A percentile compares a stretch with the other conserved stretches of the same genome.
Conservation (phyloP, 2,329 filamentous ascomycete species). For the Thielaviopsis ethacetica region DNA sequence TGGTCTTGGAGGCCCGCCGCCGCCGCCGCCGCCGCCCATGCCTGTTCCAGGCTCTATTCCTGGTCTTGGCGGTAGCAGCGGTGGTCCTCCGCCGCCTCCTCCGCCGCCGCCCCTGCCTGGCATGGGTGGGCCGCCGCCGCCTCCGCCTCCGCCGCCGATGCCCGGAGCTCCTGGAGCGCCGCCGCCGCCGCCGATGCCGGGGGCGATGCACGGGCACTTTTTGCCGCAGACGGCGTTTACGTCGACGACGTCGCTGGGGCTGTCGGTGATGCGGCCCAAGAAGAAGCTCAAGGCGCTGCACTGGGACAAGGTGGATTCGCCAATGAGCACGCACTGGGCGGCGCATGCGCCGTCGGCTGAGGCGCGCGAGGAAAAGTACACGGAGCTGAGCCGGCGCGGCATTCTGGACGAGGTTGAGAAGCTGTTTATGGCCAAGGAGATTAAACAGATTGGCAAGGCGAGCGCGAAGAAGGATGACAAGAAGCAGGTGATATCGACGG, state of each 20-base stretch:
- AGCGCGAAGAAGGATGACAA: slow-evolving; percentile 73
- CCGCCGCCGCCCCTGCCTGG: slow-evolving; percentile 22
- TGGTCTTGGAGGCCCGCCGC: slow-evolving; percentile 32
- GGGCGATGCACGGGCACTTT: slow-evolving; percentile 59
- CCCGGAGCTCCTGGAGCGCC: slow-evolving; percentile 26
- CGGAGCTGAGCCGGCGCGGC: slow-evolving; percentile 82
- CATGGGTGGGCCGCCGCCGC: slow-evolving; percentile 23
- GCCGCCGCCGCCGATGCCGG: slow-evolving; percentile 49
- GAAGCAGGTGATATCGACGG: slow-evolving; percentile 88
- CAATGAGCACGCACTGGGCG: slow-evolving; percentile 86
- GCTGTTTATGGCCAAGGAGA: slow-evolving; percentile 92
- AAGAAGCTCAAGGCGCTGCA: slow-evolving; percentile 99
- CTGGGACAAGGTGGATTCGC: slow-evolving; percentile 96
- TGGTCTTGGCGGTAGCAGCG: not conserved
- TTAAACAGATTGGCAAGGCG: slow-evolving; percentile 64
- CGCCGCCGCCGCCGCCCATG: slow-evolving; percentile 33
- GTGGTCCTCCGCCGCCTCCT: slow-evolving; percentile 13
- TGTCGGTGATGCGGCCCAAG: slow-evolving; percentile 78
- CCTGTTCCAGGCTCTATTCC: slow-evolving; percentile 19
- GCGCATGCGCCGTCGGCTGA: slow-evolving; percentile 70
- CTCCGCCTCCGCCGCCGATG: slow-evolving; percentile 24
- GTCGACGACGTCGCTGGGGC: slow-evolving; percentile 40
- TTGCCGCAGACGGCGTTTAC: slow-evolving; percentile 44
- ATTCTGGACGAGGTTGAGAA: slow-evolving; percentile 96
- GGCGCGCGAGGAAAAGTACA: slow-evolving; percentile 88